Conservation (phyloP, 2,329 filamentous ascomycete species). For the Cadophora gregata region DNA sequence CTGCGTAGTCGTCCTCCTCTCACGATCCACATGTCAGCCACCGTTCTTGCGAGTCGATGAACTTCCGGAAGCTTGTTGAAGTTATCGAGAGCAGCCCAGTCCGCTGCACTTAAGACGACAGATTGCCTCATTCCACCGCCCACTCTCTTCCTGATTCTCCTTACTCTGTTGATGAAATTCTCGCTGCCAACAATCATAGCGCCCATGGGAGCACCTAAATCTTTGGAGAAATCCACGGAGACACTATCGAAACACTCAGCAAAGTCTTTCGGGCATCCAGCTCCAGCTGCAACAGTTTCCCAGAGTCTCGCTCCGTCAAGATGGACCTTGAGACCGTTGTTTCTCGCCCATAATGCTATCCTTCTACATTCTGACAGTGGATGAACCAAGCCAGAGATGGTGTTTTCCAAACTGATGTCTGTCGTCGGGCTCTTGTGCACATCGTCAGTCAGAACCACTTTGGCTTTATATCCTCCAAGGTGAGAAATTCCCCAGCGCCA, state of each 20-base stretch:
- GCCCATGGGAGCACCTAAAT: constrained; percentile 79
- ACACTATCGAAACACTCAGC: constrained; percentile 74
- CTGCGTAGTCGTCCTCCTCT: constrained; percentile 61
- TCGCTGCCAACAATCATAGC: constrained; percentile 70
- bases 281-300: constrained; percentile 77
- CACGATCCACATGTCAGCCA: constrained; percentile 52
- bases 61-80: constrained; percentile 67
- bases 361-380: constrained; percentile 73
- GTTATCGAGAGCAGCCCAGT: constrained; percentile 77
- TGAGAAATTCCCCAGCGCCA: constrained; percentile 68
- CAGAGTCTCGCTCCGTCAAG: constrained; percentile 78
- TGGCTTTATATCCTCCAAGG: constrained; percentile 68
- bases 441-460: constrained; percentile 68
- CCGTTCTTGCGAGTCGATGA: constrained; percentile 63
- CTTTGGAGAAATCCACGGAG: constrained; percentile 81
- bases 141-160: constrained; percentile 80
- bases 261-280: constrained; percentile 69
- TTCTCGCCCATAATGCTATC: constrained; percentile 72
- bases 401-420: constrained; percentile 85
- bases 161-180: constrained; percentile 62
- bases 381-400: constrained; percentile 76
- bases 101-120: constrained; percentile 76
- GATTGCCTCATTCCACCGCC: constrained; percentile 81
- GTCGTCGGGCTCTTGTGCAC: constrained; percentile 82
- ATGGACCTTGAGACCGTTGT: constrained; percentile 71